phyloP scores from a whole-genome alignment of 257 asterid species.

The Gynochthodes officinalis region DNA sequence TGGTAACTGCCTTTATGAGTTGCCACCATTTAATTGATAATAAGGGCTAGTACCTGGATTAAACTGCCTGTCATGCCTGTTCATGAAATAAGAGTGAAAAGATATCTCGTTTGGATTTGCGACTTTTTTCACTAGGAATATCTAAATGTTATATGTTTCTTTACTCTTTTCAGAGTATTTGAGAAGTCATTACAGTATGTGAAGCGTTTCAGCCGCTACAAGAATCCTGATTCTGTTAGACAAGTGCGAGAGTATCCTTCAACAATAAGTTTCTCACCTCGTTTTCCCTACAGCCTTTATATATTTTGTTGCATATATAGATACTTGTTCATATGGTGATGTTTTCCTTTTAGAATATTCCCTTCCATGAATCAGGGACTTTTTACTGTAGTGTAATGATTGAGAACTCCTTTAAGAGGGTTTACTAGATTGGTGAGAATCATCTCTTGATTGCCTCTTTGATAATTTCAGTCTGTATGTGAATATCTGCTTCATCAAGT shows the following conservation, averaged over 20 bases:
- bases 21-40: not conserved
- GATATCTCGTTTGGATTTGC: not conserved
- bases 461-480: too few relatives aligned
- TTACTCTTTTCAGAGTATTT: conserved; percentile 60
- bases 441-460: too few relatives aligned
- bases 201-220: conserved; percentile 97
- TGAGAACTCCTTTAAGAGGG: not conserved
- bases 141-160: not conserved
- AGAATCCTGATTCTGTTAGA: conserved; percentile 95
- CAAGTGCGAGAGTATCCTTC: conserved; percentile 99
- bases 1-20: not conserved
- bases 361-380: not conserved
- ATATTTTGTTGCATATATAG: not conserved
- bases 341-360: not conserved
- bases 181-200: conserved; percentile 96
- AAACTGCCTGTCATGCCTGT: not conserved
- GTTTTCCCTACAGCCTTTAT: not conserved
- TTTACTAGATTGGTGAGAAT: too few relatives aligned
- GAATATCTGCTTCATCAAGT: not conserved
- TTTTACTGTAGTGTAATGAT: not conserved
- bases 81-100: not conserved
- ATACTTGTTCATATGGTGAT: not conserved
- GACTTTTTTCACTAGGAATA: not conserved
- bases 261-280: not conserved
- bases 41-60: not conserved